Evolutionary conservation across 2,329 filamentous ascomycete species (phyloP).

Genomic region (Colletotrichum somersetense): DNA sequence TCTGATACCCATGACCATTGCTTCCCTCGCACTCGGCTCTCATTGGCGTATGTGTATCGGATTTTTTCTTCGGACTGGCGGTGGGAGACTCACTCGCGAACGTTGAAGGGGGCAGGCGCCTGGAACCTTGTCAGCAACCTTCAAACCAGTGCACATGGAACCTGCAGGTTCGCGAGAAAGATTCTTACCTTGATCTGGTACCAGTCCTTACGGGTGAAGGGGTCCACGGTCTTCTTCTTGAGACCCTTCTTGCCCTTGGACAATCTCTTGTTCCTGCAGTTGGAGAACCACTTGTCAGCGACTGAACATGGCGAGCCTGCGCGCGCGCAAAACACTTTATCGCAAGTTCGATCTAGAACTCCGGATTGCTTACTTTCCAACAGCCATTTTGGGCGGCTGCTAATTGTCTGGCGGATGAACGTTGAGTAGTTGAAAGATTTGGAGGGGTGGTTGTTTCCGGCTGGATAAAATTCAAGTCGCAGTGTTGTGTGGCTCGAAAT

Average conservation of each 20-base stretch:
- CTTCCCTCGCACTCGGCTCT: background rate
- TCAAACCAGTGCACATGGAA: background rate
- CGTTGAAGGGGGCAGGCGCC: conserved; percentile 95
- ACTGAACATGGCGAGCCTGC: background rate
- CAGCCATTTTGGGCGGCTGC: conserved; percentile 67
- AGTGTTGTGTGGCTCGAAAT: conserved; percentile 47
- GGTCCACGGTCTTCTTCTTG: conserved; percentile 99
- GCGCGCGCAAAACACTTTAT: background rate
- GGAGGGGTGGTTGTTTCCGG: conserved; percentile 53
- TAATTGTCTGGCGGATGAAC: conserved; percentile 60
- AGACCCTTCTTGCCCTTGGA: conserved; percentile 99
- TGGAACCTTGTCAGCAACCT: conserved; percentile 53
- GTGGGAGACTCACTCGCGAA: conserved; percentile 86
- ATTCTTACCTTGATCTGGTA: conserved; percentile 89
- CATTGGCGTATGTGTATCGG: conserved; percentile 29
- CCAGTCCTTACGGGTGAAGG: conserved; percentile 99
- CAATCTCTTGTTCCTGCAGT: conserved; percentile 95
- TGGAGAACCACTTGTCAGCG: conserved; percentile 45
- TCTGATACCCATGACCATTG: background rate
- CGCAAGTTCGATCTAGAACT: background rate
- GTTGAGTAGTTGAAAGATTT: conserved; percentile 57
- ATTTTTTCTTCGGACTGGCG: background rate
- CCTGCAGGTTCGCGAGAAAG: conserved; percentile 42
- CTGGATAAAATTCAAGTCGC: conserved; percentile 48
- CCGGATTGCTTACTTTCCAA: conserved; percentile 66